Conservation (phyloP, 192 early-diverging fungal species). For the Entomortierella chlamydospora region DNA sequence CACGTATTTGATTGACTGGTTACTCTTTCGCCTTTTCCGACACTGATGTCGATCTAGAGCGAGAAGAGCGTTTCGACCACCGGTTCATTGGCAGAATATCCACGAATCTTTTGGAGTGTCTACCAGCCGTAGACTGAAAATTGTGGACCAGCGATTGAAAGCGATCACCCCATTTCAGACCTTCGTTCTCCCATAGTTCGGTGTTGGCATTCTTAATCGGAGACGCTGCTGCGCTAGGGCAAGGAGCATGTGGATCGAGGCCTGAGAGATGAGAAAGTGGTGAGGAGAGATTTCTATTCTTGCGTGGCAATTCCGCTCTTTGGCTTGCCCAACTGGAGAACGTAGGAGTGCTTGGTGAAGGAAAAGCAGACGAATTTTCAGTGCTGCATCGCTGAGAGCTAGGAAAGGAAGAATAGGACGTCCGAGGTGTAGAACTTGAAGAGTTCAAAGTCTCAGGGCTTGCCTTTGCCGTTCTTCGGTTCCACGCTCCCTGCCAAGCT, state of each 20-base stretch:
- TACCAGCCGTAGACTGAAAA: constrained; percentile 30
- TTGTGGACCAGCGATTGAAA: constrained; percentile 39
- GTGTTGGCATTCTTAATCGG: constrained; percentile 25
- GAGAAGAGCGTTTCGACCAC: constrained; percentile 27
- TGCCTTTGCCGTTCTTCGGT: background rate
- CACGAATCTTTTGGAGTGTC: constrained; percentile 17
- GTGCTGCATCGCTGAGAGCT: background rate
- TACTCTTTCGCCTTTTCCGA: background rate
- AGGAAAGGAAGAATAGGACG: background rate
- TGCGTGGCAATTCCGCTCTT: no score
- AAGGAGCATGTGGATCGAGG: background rate
- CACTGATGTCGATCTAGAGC: background rate
- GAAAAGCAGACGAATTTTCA: background rate
- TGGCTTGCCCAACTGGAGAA: background rate
- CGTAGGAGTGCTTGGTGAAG: background rate
- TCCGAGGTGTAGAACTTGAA: background rate
- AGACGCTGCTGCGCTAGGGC: background rate
- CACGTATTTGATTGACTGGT: no score
- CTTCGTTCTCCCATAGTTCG: constrained; percentile 29
- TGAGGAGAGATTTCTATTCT: no score
- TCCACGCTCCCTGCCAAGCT: constrained; percentile 29
- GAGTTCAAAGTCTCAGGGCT: background rate
- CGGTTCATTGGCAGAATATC: constrained; percentile 40
- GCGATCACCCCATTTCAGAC: constrained; percentile 47
- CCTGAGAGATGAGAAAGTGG: background rate